phyloP scores from a whole-genome alignment of 768 basidiomycete species.

The Mycena maculata region DNA sequence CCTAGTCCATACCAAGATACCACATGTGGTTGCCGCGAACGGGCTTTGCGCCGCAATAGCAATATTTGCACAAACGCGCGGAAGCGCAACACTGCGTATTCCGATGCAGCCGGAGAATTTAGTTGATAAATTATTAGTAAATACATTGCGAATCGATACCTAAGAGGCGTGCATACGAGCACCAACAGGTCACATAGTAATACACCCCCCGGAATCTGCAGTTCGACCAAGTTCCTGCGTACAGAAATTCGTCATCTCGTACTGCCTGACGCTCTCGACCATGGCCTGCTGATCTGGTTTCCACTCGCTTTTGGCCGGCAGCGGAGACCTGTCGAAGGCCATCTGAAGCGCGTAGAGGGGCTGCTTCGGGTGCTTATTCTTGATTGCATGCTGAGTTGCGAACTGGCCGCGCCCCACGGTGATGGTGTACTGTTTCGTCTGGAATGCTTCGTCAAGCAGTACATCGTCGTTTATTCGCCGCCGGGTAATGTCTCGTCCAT shows the following conservation, averaged over 20 bases:
- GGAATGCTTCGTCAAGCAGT: neutral
- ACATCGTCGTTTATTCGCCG: slow-evolving; percentile 5
- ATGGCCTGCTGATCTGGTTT: neutral
- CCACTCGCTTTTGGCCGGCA: slow-evolving; percentile 3
- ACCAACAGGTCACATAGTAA: slow-evolving; percentile 4
- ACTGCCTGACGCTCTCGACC: slow-evolving; percentile 9
- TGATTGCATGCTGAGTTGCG: neutral
- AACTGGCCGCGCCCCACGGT: neutral
- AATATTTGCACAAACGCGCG: too few species aligned
- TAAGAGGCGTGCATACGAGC: too few species aligned
- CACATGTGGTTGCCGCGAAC: too few species aligned
- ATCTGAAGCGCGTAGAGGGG: neutral
- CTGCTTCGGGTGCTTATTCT: neutral
- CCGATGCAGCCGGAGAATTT: too few species aligned
- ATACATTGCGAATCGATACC: too few species aligned
- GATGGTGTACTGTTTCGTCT: slow-evolving; percentile 3
- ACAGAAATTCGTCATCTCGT: slow-evolving; percentile 3
- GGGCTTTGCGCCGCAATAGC: too few species aligned
- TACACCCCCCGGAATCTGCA: neutral
- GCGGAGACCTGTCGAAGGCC: neutral
- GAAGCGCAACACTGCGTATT: too few species aligned
- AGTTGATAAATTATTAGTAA: too few species aligned
- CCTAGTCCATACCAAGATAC: too few species aligned
- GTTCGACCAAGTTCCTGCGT: slow-evolving; percentile 3
- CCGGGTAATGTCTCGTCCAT: neutral